Evolutionary conservation across 73 alveolate species (phyloP).

Genomic region (Tetrahymena malaccensis): DNA sequence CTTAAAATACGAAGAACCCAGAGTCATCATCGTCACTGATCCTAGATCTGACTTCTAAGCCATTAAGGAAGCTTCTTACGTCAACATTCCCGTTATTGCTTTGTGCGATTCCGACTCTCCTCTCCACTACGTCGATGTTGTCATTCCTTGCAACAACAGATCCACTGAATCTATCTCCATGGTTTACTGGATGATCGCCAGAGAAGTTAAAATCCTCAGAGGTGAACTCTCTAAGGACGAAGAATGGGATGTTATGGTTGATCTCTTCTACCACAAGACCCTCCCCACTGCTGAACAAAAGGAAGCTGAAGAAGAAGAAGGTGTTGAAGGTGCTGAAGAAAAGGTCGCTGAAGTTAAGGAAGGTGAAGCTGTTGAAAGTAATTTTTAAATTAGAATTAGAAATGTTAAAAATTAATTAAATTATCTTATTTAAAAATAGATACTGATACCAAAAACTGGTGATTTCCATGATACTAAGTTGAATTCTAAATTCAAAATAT

Average conservation of each 20-base stretch:
- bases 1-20: conserved; percentile 85
- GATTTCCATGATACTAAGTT: background rate
- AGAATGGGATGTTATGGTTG: conserved; percentile 53
- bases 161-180: conserved; percentile 76
- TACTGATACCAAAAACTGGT: background rate
- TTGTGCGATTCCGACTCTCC: conserved; percentile 85
- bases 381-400: background rate
- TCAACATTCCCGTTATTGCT: conserved; percentile 91
- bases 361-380: background rate
- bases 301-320: conserved; percentile 31
- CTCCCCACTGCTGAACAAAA: conserved; percentile 31
- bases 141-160: conserved; percentile 94
- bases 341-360: background rate
- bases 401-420: background rate
- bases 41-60: conserved; percentile 91
- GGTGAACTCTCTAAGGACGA: conserved; percentile 50
- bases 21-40: conserved; percentile 91
- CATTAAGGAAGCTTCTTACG: conserved; percentile 82
- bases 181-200: conserved; percentile 89
- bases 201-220: conserved; percentile 87
- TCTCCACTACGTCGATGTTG: conserved; percentile 86
- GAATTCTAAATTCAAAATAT: background rate
- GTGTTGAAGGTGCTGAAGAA: background rate
- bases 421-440: background rate
- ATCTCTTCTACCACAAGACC: conserved; percentile 38